A percentile compares a stretch with the other conserved stretches of the same genome.
Evolutionary conservation across 2,329 filamentous ascomycete species (phyloP).

Genomic region (Ophiostoma perfectum): DNA sequence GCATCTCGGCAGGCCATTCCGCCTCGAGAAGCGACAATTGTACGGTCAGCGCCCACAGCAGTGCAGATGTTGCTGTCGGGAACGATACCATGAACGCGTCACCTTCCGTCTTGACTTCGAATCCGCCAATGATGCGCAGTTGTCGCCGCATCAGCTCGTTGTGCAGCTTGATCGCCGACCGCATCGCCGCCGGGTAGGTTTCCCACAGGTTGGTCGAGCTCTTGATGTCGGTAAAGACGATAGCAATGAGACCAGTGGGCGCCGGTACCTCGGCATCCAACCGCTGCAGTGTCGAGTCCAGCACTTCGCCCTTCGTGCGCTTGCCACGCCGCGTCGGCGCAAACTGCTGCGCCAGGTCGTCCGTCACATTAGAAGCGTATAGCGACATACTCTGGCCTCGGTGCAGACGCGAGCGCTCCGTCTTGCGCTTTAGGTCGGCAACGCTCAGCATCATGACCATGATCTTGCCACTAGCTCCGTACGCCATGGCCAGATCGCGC

Average conservation of each 20-base stretch:
- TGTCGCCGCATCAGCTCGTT: constrained; percentile 96
- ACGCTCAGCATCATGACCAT: constrained; percentile 99
- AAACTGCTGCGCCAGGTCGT: constrained; percentile 57
- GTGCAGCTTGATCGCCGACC: constrained; percentile 93
- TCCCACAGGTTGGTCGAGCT: constrained; percentile 96
- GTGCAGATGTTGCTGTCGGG: constrained; percentile 85
- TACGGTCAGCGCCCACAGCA: constrained; percentile 95
- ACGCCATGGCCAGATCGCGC: constrained; percentile 89
- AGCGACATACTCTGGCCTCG: constrained; percentile 81
- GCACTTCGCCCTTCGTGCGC: constrained; percentile 57
- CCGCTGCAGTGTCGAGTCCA: constrained; percentile 79
- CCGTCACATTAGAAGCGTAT: constrained; percentile 67
- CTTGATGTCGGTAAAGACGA: constrained; percentile 99
- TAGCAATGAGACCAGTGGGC: constrained; percentile 81
- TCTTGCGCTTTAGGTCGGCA: constrained; percentile 77
- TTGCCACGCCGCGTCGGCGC: constrained; percentile 60
- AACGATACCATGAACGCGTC: constrained; percentile 99
- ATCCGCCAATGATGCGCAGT: constrained; percentile 86
- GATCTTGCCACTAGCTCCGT: constrained; percentile 87
- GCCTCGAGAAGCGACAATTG: constrained; percentile 84
- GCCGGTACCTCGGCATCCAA: constrained; percentile 88
- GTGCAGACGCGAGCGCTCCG: constrained; percentile 65
- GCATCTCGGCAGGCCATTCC: constrained; percentile 86
- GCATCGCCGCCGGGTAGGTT: constrained; percentile 89
- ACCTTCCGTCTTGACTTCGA: constrained; percentile 99